These are phyloP conservation scores for Leccinum uliginosum DNA, from an alignment of 768 basidiomycete genomes.

Conservation along the genomic window DNA sequence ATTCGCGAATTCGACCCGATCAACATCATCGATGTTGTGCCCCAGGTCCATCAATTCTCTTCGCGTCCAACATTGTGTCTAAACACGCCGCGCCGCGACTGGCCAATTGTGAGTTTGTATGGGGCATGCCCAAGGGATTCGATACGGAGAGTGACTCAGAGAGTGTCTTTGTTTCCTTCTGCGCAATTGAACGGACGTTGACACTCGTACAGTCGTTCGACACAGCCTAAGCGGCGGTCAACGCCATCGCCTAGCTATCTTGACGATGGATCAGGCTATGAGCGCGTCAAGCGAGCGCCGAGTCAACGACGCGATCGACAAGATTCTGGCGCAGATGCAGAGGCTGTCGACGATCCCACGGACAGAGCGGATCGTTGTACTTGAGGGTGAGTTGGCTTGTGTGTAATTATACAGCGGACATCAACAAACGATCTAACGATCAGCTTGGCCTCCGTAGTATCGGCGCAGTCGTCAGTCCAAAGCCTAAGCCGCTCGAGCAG, in stretches of 20 bases:
- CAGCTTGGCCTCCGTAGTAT: no score
- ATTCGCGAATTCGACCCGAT: constrained; percentile 83
- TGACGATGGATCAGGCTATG: constrained; percentile 88
- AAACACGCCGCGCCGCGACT: constrained; percentile 84
- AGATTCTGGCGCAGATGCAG: constrained; percentile 70
- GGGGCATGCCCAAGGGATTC: constrained; percentile 91
- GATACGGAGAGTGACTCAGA: constrained; percentile 76
- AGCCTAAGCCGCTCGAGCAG: no score
- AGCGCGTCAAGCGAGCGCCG: constrained; percentile 84
- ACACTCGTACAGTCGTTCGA: constrained; percentile 25
- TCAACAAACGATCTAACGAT: no score
- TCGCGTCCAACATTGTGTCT: constrained; percentile 92
- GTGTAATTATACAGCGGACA: no score
- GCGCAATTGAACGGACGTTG: neutral
- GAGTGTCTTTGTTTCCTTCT: no score
- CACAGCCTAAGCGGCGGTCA: constrained; percentile 56
- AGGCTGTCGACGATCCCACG: constrained; percentile 88
- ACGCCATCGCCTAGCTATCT: constrained; percentile 76
- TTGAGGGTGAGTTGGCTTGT: constrained; percentile 61
- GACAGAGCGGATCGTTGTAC: constrained; percentile 87
- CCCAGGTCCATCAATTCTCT: constrained; percentile 46
- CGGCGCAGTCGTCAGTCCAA: no score
- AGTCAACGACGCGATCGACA: constrained; percentile 84
- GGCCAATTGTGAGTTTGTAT: constrained; percentile 95
- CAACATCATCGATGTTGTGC: constrained; percentile 82